These are phyloP conservation scores for Boletus rubroflammeus DNA, from an alignment of 768 basidiomycete species.

Conservation along the genomic window DNA sequence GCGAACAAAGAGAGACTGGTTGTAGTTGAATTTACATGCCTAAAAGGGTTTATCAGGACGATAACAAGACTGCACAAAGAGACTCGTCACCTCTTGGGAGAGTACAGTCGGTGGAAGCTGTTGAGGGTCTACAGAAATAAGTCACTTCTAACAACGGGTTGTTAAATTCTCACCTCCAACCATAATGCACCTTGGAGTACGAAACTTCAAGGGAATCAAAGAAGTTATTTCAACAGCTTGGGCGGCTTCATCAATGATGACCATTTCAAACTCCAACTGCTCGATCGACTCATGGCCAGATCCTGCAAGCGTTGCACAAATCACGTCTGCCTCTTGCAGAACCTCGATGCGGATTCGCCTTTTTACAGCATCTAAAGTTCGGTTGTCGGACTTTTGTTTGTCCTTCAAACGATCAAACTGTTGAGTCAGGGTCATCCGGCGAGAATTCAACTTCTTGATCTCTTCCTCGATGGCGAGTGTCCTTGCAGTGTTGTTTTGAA, in stretches of 20 bases:
- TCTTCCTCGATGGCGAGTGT: constrained; percentile 63
- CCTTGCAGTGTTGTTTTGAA: constrained; percentile 56
- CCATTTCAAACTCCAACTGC: constrained; percentile 85
- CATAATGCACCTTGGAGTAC: constrained; percentile 79
- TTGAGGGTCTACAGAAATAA: constrained; percentile 57
- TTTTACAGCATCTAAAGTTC: constrained; percentile 78
- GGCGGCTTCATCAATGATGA: constrained; percentile 97
- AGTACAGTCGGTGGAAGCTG: constrained; percentile 95
- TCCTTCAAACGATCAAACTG: constrained; percentile 78
- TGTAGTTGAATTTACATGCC: constrained; percentile 73
- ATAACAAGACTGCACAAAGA: constrained; percentile 26
- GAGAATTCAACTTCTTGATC: constrained; percentile 60
- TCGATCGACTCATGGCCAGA: constrained; percentile 86
- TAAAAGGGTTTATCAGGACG: constrained; percentile 23
- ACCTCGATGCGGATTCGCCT: constrained; percentile 72
- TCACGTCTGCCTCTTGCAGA: constrained; percentile 86
- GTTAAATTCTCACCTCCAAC: constrained; percentile 64
- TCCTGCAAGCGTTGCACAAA: constrained; percentile 91
- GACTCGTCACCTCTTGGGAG: constrained; percentile 47
- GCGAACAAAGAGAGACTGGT: constrained; percentile 90
- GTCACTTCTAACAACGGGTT: background rate
- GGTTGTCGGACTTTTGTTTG: constrained; percentile 72
- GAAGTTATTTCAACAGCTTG: constrained; percentile 95
- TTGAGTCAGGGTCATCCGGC: constrained; percentile 59
- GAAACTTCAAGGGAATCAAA: constrained; percentile 90